Percentiles rank a stretch among this genome's conserved stretches.
Evolutionary conservation across 345 rosid genomes (phyloP).

Genomic region (Aegle marmelos): DNA sequence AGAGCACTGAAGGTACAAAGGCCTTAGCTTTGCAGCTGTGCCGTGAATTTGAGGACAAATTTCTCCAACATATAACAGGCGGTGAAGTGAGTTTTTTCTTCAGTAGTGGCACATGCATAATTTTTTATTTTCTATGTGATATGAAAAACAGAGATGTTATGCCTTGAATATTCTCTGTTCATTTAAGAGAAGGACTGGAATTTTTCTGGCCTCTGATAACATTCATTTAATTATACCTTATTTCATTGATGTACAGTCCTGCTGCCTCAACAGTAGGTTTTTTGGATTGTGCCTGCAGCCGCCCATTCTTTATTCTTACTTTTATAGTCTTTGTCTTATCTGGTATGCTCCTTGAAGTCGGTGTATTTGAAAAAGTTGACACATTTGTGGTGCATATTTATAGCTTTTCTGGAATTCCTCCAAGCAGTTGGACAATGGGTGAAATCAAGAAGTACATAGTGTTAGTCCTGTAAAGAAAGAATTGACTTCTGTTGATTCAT

Average conservation of each 20-base stretch:
- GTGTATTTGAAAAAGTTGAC: background rate
- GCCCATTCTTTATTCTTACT: no score
- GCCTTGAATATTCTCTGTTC: background rate
- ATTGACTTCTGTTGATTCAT: background rate
- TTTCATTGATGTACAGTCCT: background rate
- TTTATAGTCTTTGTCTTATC: no score
- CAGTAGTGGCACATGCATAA: background rate
- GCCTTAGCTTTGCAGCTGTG: conserved; percentile 98
- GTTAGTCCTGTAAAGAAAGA: background rate
- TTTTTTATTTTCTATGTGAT: background rate
- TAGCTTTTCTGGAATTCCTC: background rate
- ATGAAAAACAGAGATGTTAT: background rate
- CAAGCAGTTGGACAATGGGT: background rate
- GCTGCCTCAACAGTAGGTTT: background rate
- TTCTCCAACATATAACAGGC: conserved; percentile 83
- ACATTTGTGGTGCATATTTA: background rate
- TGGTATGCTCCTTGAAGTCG: no score
- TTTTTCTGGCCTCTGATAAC: background rate
- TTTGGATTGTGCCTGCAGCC: background rate
- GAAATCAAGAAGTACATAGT: background rate
- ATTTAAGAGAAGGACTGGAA: background rate
- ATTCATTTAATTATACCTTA: background rate
- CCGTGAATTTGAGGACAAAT: conserved; percentile 98
- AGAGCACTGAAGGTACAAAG: conserved; percentile 88
- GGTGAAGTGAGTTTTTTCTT: conserved; percentile 76